Evolutionary conservation across 2,329 filamentous ascomycete species (phyloP).

Genomic region (Aureobasidium sp.): DNA sequence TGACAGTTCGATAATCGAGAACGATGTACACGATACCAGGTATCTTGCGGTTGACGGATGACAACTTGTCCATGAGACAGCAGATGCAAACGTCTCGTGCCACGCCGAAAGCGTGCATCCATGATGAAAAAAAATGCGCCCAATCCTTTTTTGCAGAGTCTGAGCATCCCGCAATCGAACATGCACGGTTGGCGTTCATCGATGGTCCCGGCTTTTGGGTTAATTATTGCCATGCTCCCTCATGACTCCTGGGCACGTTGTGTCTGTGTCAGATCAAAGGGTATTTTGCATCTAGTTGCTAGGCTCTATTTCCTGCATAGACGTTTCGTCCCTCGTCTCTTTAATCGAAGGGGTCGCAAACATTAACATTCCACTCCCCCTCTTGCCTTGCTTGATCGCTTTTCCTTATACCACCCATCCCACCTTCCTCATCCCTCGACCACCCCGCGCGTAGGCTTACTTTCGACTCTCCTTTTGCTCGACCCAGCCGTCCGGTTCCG

Average conservation of each 20-base stretch:
- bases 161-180: constrained; percentile 14
- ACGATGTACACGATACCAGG: constrained; percentile 4
- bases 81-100: constrained; percentile 14
- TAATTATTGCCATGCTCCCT: constrained; percentile 16
- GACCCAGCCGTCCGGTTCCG: constrained; percentile 10
- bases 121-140: not conserved
- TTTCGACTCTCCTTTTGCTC: constrained; percentile 6
- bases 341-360: constrained; percentile 13
- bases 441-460: not conserved
- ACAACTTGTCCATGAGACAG: constrained; percentile 8
- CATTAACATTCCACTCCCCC: constrained; percentile 15
- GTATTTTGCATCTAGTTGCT: constrained; percentile 15
- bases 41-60: constrained; percentile 3
- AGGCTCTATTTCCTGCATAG: constrained; percentile 14
- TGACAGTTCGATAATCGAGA: constrained; percentile 12
- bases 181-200: constrained; percentile 14
- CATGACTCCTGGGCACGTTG: constrained; percentile 13
- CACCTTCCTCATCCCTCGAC: constrained; percentile 1
- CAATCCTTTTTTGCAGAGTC: not conserved
- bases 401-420: constrained; percentile 11
- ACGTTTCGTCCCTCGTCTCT: constrained; percentile 13
- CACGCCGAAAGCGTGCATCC: constrained; percentile 11
- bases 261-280: constrained; percentile 15
- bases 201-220: constrained; percentile 13
- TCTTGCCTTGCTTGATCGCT: constrained; percentile 12